Percentiles rank a stretch among this genome's conserved stretches.
phyloP scores from a whole-genome alignment of 2,329 filamentous ascomycete genomes.

The Penicillium sp. region DNA sequence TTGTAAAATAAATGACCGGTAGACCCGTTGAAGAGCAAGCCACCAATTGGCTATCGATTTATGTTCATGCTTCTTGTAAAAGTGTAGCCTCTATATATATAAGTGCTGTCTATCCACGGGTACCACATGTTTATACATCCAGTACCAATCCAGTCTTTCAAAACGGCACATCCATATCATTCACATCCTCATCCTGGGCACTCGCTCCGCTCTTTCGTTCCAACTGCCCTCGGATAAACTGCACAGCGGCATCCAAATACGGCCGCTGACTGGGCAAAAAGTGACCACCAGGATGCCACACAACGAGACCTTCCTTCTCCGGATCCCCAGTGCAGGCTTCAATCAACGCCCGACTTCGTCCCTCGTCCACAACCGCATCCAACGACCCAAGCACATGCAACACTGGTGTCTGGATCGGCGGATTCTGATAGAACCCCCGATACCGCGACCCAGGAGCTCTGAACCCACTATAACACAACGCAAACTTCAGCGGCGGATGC shows the following conservation, averaged over 20 bases:
- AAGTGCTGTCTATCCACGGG: too few species aligned
- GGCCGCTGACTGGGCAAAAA: slow-evolving; percentile 79
- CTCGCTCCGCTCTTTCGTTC: slow-evolving; percentile 28
- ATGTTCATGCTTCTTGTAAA: slow-evolving; percentile 1
- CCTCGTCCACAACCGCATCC: slow-evolving; percentile 83
- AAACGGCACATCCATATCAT: slow-evolving; percentile 65
- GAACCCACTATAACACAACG: slow-evolving; percentile 73
- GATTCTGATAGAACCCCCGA: slow-evolving; percentile 62
- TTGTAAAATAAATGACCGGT: slow-evolving; percentile 31
- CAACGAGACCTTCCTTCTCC: slow-evolving; percentile 47
- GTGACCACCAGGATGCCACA: slow-evolving; percentile 82
- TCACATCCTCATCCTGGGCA: slow-evolving; percentile 49
- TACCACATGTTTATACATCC: too few species aligned
- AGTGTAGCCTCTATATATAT: too few species aligned
- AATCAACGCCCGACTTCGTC: slow-evolving; percentile 59
- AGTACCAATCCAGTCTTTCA: slow-evolving; percentile 14
- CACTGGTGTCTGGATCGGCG: slow-evolving; percentile 67
- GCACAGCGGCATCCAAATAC: slow-evolving; percentile 68
- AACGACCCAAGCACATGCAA: slow-evolving; percentile 77
- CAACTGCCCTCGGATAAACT: slow-evolving; percentile 58
- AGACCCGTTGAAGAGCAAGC: slow-evolving; percentile 18
- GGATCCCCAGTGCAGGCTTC: slow-evolving; percentile 57
- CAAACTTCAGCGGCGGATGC: slow-evolving; percentile 61
- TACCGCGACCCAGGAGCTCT: slow-evolving; percentile 58
- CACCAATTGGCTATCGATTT: slow-evolving; percentile 7